Evolutionary conservation across 2,329 filamentous ascomycete genomes (phyloP), one percentile per base, ranked within the genome.

Genomic region (Sarocladium oryzae): DNA sequence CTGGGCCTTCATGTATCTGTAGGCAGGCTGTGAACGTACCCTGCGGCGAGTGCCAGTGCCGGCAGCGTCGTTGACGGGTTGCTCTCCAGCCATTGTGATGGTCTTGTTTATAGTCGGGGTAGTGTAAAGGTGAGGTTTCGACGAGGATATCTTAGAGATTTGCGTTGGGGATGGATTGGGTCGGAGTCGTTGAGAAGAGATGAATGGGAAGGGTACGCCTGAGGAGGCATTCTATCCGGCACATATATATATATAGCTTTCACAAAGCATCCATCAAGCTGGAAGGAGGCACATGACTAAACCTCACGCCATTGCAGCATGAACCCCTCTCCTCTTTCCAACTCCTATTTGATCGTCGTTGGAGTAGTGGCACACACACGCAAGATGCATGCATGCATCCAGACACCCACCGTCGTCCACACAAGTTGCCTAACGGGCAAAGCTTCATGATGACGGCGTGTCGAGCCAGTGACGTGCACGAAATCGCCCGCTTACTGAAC

Each of bases 41-140:
- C 64, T 55, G 51, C 66, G 65, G 30, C 66, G 66, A 36, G 57
- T 11, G 37, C 56, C 52, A 24, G 58, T 52, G 24, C 52, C 54
- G 49, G 28, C 54, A 52, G 56, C 52, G 20, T 55, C 54, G 26
- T 46, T 51, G 49, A 37, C 24, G 46, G 46, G 46, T 28, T 49
- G 46, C 33, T 37, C 46, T 36, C 33, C 46, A 37, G 46, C 4
- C 46, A 49, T 49, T 32, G 18, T 49, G 32, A 18, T 37, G 24
- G n/a, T 7, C 10, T 30, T 41, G 24, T 28, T 7, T 33, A 13
- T 23, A 21, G 6, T 28, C 16, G 23, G n/a, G 23, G 41, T 4
- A 10, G 11, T 5, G n/a, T n/a, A 41, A 7, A 41, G 37, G 7
- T 4, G 6, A 21, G 16, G 37, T 9, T 41, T n/a, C n/a, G n/a